phyloP scores from a whole-genome alignment of 2,329 filamentous ascomycete species.

The Ceratocystiopsis sp. region DNA sequence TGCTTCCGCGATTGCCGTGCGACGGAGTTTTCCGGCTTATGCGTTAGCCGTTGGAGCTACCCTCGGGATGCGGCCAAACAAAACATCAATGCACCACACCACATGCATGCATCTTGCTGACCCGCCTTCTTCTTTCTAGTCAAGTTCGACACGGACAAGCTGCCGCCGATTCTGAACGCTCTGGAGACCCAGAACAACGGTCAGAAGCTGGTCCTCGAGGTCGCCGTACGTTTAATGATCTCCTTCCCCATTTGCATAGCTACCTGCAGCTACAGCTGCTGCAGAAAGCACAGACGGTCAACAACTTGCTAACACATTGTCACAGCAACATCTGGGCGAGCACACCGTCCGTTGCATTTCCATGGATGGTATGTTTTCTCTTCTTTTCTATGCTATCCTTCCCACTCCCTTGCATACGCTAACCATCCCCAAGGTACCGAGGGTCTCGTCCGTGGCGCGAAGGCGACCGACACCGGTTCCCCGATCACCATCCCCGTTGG shows the following conservation, averaged over 20 bases:
- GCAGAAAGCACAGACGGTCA: background rate
- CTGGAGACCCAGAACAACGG: slow-evolving; percentile 81
- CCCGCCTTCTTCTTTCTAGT: slow-evolving; percentile 34
- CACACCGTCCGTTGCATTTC: slow-evolving; percentile 99
- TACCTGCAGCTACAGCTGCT: no score
- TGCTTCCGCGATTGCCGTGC: no score
- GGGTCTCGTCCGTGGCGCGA: slow-evolving; percentile 89
- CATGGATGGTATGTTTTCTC: slow-evolving; percentile 49
- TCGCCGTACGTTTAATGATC: slow-evolving; percentile 49
- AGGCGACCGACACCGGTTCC: slow-evolving; percentile 72
- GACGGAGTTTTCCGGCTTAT: no score
- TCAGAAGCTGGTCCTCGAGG: slow-evolving; percentile 90
- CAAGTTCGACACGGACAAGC: slow-evolving; percentile 89
- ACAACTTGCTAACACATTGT: slow-evolving; percentile 1
- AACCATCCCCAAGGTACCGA: slow-evolving; percentile 54
- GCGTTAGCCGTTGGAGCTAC: no score
- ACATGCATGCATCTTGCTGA: slow-evolving; percentile 7
- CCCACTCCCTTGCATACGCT: no score
- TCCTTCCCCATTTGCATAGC: background rate
- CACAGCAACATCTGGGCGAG: slow-evolving; percentile 96
- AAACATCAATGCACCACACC: no score
- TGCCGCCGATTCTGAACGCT: slow-evolving; percentile 95
- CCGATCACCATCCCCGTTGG: slow-evolving; percentile 97
- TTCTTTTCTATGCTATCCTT: no score
- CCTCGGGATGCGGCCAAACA: no score